Percentiles rank a stretch among this genome's conserved stretches.
Evolutionary conservation across 345 rosid genomes (phyloP).

Genomic region (Camelina laxa): DNA sequence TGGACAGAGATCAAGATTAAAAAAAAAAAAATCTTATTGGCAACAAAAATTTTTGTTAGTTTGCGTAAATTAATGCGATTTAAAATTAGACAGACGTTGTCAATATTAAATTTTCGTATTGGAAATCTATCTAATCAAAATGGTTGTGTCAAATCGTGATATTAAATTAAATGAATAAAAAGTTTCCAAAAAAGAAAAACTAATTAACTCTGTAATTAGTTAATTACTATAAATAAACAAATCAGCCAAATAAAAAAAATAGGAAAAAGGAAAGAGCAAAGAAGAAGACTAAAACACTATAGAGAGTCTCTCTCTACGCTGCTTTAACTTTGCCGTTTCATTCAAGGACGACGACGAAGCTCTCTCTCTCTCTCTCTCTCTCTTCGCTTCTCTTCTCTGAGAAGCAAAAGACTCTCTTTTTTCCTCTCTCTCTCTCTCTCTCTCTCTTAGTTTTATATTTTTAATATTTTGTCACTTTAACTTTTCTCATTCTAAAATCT

Average conservation of each 20-base stretch:
- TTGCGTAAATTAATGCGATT: conserved; percentile 1
- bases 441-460: conserved; percentile 16
- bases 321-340: conserved; percentile 64
- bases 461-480: conserved; percentile 23
- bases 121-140: conserved; percentile 28
- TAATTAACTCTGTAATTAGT: neutral
- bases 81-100: conserved; percentile 27
- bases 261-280: neutral
- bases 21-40: too few species aligned
- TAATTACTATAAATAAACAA: neutral
- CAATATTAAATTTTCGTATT: neutral
- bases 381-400: too few species aligned
- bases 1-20: too few species aligned
- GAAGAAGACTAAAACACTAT: conserved; percentile 28
- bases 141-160: conserved; percentile 8
- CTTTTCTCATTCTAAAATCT: conserved; percentile 39
- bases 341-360: conserved; percentile 54
- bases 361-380: conserved; percentile 41
- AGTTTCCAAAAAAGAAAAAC: neutral
- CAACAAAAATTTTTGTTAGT: too few species aligned
- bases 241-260: neutral
- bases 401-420: neutral
- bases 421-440: neutral
- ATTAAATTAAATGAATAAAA: conserved; percentile 22
- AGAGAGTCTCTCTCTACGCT: neutral